These are phyloP conservation scores for Alternaria alternata DNA, from an alignment of 2,329 filamentous ascomycete species.

Conservation along the genomic window DNA sequence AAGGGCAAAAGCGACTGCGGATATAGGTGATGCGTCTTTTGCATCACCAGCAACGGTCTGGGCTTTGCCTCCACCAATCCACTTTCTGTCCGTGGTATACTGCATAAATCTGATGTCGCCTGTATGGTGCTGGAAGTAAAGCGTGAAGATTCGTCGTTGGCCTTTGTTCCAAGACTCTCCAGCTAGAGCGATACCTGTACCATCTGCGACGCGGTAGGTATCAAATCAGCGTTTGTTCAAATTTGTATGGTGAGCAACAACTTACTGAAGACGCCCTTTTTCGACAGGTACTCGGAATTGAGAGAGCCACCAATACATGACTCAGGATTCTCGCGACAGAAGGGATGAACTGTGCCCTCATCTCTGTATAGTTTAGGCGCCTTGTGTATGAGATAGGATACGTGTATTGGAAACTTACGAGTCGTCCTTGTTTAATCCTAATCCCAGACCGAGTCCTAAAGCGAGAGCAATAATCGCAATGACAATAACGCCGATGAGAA, in stretches of 20 bases:
- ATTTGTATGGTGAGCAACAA: neutral
- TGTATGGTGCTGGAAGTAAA: constrained; percentile 57
- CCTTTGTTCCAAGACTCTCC: constrained; percentile 53
- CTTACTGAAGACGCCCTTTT: constrained; percentile 52
- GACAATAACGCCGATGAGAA: constrained; percentile 34
- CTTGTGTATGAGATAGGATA: neutral
- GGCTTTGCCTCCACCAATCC: constrained; percentile 51
- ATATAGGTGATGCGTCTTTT: constrained; percentile 55
- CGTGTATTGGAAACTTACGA: constrained; percentile 14
- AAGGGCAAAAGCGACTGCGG: constrained; percentile 53
- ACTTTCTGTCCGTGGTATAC: constrained; percentile 46
- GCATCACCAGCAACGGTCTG: constrained; percentile 54
- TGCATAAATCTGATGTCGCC: constrained; percentile 55
- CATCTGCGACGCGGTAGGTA: constrained; percentile 31
- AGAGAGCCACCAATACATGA: constrained; percentile 53
- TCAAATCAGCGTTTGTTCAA: neutral
- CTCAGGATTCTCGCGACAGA: constrained; percentile 38
- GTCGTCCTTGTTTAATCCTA: constrained; percentile 42
- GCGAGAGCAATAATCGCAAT: constrained; percentile 45
- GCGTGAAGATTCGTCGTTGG: constrained; percentile 50
- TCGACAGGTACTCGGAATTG: constrained; percentile 50
- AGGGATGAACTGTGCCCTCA: constrained; percentile 24
- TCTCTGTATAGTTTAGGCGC: constrained; percentile 11
- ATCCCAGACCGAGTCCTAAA: constrained; percentile 49
- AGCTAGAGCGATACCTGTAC: constrained; percentile 57